Base-by-base conservation (phyloP, 1,284 basidiomycete species). In the Polyporus tsugae region DNA sequence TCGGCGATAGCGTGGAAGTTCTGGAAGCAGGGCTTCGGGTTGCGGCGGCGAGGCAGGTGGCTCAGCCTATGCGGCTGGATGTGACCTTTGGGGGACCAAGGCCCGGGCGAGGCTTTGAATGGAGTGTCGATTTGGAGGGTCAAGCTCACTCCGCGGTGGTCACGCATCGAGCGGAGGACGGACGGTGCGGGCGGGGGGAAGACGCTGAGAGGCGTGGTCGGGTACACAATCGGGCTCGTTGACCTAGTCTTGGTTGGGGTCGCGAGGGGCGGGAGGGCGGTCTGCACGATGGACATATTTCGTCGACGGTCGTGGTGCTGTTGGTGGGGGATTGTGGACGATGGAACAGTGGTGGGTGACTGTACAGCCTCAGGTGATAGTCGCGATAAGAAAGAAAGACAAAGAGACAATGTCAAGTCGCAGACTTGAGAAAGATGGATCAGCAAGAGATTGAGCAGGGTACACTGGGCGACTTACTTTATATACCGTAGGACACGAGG, bases 51-150 rank as follows among this genome's bases (percentile, higher is more conserved):
- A 25, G 78, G 78, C 38, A 78, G 75, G 59, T 76, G 61, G 67
- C 64, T 75, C 22, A n/a, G n/a, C n/a, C 76, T 75, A 65, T 79
- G 78, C 25, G 78, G 78, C 64, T 79, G 78, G 60, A 74, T 49
- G 71, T 76, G 70, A 35, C 73, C 73, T 63, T 76, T 77, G 44
- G 75, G 69, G 22, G 76, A 75, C 70, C 75, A 75, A 68, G 66
- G 6, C 61, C 69, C 44, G 65, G 58, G 19, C 25, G 65, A 35
- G 22, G 64, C 13, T n/a, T 73, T 67, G 67, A 70, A 71, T 22
- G 65, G 62, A 2, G 70, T 70, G 39, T 67, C 72, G 69, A 72
- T 72, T 38, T 73, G 70, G n/a, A 78, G 72, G 36, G 70, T 72
- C 63, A 75, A 72, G 33, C 29, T 71, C 22, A 77, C 64, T 29